Evolutionary conservation across 2,329 filamentous ascomycete genomes (phyloP), one percentile per base, ranked within the genome.

Genomic region (Epichloe typhina): DNA sequence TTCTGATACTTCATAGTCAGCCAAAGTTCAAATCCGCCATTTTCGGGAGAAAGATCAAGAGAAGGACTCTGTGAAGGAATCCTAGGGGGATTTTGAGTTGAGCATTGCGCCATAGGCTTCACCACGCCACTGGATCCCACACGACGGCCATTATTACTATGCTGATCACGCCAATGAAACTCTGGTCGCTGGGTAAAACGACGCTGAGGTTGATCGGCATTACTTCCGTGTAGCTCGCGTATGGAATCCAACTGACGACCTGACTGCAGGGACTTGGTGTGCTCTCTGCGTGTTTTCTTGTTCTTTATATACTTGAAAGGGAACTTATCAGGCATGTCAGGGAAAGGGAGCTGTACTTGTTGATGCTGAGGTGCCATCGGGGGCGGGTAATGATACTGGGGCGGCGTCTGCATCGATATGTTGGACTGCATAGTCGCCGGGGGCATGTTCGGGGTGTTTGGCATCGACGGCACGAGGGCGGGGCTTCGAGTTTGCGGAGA

Each of bases 1-100:
- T 71, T 75, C 83, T 91, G 85, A 64, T 77, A 71, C 70, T 77
- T 78, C 59, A 75, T 69, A 62, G 80, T 88, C 74, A 90, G 84
- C 79, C 77, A 75, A 57, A 78, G 75, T 66, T 90, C 84, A 76
- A 84, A 88, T 57, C 82, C 75, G 62, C 80, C 79, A 63, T 72
- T 83, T 62, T 82, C 79, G 53, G 84, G 84, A 55, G 83, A 82
- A 52, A 89, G 68, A 69, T 87, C 79, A 63, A 79, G 62, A 56
- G 61, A 60, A 59, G 55, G 59, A 55, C 50, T 53, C 36, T 56
- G 47, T 46, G 53, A 39, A 49, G 50, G 43, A 33, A 38, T 13
- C n/a, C 38, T 38, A 33, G 38, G 52, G 49, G 40, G 9, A 5
- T 21, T 21, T 19, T 50, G 51, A 33, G 44, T 15, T 21, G 50